Conservation (phyloP, 164 flowering plant species). For the Nymphaea colorata region DNA sequence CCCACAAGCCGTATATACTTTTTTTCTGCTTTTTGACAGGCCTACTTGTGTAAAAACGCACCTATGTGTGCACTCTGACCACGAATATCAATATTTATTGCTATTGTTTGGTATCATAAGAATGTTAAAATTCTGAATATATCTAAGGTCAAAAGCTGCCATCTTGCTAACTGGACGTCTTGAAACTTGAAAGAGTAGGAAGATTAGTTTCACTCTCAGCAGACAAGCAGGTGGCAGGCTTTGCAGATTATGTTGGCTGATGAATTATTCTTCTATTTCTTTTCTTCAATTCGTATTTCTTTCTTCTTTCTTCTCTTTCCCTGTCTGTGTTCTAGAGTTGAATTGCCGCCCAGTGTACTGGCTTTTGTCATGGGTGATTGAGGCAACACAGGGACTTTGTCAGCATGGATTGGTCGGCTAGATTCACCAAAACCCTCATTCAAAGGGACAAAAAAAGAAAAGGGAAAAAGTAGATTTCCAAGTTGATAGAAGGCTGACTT, state of each 20-base stretch:
- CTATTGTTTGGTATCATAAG: not conserved
- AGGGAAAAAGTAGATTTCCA: too few species aligned
- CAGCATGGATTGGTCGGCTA: not conserved
- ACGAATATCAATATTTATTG: not conserved
- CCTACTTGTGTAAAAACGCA: not conserved
- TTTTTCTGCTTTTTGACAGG: constrained; percentile 9
- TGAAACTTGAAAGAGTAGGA: not conserved
- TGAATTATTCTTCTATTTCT: not conserved
- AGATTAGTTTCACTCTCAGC: not conserved
- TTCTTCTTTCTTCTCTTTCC: not conserved
- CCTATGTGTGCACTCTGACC: not conserved
- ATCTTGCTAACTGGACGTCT: not conserved
- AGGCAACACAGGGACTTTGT: not conserved
- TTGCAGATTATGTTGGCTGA: not conserved
- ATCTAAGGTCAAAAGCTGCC: constrained; percentile 5
- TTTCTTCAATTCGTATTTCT: not conserved
- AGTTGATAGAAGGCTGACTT: too few species aligned
- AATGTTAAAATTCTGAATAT: not conserved
- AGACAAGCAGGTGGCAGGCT: not conserved
- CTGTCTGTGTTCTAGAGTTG: not conserved
- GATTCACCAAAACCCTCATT: not conserved
- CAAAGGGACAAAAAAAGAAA: not conserved
- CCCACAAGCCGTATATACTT: not conserved
- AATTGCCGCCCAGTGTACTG: not conserved
- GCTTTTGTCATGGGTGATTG: not conserved